Evolutionary conservation across 2,329 filamentous ascomycete genomes (phyloP), one percentile per base, ranked within the genome.

Genomic region (Monilinia vaccinii-corymbosi): DNA sequence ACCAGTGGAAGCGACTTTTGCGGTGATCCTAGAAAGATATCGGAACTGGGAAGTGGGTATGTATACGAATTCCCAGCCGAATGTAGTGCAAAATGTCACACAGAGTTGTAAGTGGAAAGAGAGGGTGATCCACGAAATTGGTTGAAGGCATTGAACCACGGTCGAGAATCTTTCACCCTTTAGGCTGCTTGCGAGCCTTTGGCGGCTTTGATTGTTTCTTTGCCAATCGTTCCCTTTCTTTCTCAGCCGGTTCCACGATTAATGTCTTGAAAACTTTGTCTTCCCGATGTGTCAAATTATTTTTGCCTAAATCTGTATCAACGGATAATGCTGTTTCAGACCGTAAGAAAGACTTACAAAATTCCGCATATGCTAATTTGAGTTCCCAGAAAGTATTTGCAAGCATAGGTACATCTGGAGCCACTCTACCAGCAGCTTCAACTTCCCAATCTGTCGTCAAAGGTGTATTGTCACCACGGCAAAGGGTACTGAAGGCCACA

Each of bases 181-280:
- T 55, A 6, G 28, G 11, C 18, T 44, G 51, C 31, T 45, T 55
- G 8, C n/a, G 28, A 55, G 16, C 28, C 25, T 55, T 55, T 16
- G 11, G 11, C 8, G 34, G 51, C n/a, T 55, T 55, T 4, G 38
- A 55, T 34, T 44, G n/a, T 23, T 55, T 55, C 51, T 55, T 55
- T 28, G 51, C 51, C n/a, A 55, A 13, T 23, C 51, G 51, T 32
- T 55, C 38, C 10, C 51, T 44, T 14, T 55, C 51, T 55, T 55
- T 55, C 13, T 44, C 51, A 1, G 51, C 51, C 7, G 60, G 60
- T 9, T 62, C 53, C 4, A 60, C 58, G 13, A 65, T 51, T 11
- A 66, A 47, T 4, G 51, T 49, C 21, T 62, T 63, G 25, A 66
- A 62, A 3, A 64, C 51, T 58, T 64, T 53, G 40, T 66, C 64